Conservation (phyloP, 2,329 filamentous ascomycete species). For the Orbilia quercus region DNA sequence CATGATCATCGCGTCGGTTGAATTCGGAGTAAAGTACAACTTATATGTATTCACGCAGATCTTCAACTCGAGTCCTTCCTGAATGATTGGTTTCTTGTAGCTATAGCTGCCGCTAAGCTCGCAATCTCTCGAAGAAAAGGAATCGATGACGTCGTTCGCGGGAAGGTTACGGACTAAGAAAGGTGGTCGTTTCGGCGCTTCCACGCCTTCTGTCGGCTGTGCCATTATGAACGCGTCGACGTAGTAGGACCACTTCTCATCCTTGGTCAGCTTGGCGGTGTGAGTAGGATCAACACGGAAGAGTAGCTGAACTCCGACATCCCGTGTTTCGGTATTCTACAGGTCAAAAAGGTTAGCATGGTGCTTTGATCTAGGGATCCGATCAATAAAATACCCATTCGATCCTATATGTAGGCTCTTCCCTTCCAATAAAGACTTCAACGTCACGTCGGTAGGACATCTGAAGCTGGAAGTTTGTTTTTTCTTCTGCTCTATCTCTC, state of each 20-base stretch:
- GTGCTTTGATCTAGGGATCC: conserved; percentile 1
- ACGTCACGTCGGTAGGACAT: conserved; percentile 59
- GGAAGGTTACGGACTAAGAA: conserved; percentile 79
- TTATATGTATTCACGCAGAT: conserved; percentile 83
- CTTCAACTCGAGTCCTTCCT: conserved; percentile 76
- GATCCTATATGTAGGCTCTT: conserved; percentile 87
- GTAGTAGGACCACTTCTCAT: conserved; percentile 93
- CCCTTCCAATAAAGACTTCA: conserved; percentile 65
- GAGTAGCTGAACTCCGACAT: conserved; percentile 78
- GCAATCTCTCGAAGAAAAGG: conserved; percentile 63
- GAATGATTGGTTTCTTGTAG: conserved; percentile 58
- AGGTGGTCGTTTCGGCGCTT: conserved; percentile 72
- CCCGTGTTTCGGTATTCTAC: conserved; percentile 74
- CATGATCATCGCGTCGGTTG: conserved; percentile 73
- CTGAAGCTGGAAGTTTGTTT: conserved; percentile 59
- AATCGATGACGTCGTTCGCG: conserved; percentile 73
- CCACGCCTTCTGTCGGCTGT: conserved; percentile 85
- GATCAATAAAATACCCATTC: conserved; percentile 74
- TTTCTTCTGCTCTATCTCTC: conserved; percentile 70
- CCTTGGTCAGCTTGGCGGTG: conserved; percentile 87
- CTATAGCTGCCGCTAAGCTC: conserved; percentile 68
- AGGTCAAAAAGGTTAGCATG: conserved; percentile 32
- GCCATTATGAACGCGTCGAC: conserved; percentile 89
- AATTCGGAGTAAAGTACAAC: conserved; percentile 78
- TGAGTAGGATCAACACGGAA: conserved; percentile 79